A percentile compares a stretch with the other conserved stretches of the same genome.
Evolutionary conservation across 1,139 yeast genomes (phyloP).

Genomic region (Yamadazyma sp.): DNA sequence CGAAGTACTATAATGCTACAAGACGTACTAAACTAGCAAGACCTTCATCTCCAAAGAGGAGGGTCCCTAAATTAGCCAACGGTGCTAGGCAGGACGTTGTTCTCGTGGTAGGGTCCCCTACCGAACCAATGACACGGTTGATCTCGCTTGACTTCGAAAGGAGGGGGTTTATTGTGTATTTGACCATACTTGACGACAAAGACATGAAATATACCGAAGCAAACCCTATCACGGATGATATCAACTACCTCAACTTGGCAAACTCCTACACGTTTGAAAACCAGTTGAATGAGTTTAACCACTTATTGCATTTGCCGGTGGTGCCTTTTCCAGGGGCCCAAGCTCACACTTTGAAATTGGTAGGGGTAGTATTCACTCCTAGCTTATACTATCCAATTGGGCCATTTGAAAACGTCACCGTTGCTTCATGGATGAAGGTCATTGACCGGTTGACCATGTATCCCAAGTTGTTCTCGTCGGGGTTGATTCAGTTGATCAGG

Average conservation of each 20-base stretch:
- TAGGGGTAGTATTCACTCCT: constrained; percentile 63
- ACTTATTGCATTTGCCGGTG: constrained; percentile 37
- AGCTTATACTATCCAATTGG: constrained; percentile 67
- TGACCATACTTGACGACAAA: constrained; percentile 65
- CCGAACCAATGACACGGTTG: constrained; percentile 70
- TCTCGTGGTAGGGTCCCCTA: constrained; percentile 72
- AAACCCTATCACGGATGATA: constrained; percentile 54
- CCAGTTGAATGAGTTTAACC: constrained; percentile 37
- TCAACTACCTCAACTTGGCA: constrained; percentile 44
- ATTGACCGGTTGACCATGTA: constrained; percentile 48
- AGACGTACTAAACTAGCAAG: not conserved
- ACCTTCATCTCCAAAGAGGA: constrained; percentile 27
- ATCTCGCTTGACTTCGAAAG: constrained; percentile 73
- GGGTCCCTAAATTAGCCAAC: constrained; percentile 62
- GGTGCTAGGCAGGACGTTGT: constrained; percentile 79
- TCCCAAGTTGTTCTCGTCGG: constrained; percentile 53
- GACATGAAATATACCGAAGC: constrained; percentile 61
- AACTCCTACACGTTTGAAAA: constrained; percentile 30
- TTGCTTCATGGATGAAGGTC: constrained; percentile 53
- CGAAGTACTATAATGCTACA: not conserved
- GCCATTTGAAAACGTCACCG: constrained; percentile 60
- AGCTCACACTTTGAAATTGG: constrained; percentile 52
- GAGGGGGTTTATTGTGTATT: constrained; percentile 78
- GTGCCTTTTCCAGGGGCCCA: constrained; percentile 53
- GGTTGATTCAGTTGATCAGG: constrained; percentile 58